These are phyloP conservation scores for Teunomyces cretensis DNA, from an alignment of 805 yeast species.

Conservation along the genomic window DNA sequence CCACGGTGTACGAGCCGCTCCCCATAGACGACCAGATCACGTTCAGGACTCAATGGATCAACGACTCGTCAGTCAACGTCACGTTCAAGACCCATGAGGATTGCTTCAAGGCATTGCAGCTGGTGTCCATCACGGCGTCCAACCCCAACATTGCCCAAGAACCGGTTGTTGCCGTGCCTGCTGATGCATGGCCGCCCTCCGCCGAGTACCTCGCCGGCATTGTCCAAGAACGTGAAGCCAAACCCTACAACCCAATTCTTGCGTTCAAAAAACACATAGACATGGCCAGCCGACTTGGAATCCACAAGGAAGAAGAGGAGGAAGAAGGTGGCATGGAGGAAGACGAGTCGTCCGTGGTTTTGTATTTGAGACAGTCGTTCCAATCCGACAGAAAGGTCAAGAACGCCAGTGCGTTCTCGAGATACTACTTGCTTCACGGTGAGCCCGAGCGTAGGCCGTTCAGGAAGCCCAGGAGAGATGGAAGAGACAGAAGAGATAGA, in stretches of 20 bases:
- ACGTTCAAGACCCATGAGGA: conserved; percentile 48
- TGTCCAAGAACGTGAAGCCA: conserved; percentile 40
- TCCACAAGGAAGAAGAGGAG: conserved; percentile 12
- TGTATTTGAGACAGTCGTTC: conserved; percentile 51
- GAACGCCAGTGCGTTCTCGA: conserved; percentile 56
- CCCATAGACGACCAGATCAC: conserved; percentile 30
- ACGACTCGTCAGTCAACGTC: conserved; percentile 59
- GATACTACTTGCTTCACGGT: conserved; percentile 69
- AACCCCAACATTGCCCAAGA: background rate
- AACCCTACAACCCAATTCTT: conserved; percentile 38
- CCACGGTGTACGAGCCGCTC: conserved; percentile 18
- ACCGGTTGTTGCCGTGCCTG: background rate
- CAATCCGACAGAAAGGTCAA: conserved; percentile 55
- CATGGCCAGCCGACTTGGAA: conserved; percentile 30
- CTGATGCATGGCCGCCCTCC: background rate
- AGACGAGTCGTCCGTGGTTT: conserved; percentile 34
- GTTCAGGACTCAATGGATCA: conserved; percentile 62
- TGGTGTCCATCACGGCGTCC: background rate
- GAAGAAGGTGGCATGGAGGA: conserved; percentile 33
- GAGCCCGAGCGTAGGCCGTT: conserved; percentile 55
- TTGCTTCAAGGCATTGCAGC: conserved; percentile 29
- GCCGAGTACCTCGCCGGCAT: conserved; percentile 1
- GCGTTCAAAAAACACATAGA: conserved; percentile 31
- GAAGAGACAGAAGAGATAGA: conserved; percentile 11
- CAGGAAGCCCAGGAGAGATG: conserved; percentile 8